Base-by-base conservation (phyloP, 2,329 filamentous ascomycete genomes). In the Neofusicoccum umdonicola region DNA sequence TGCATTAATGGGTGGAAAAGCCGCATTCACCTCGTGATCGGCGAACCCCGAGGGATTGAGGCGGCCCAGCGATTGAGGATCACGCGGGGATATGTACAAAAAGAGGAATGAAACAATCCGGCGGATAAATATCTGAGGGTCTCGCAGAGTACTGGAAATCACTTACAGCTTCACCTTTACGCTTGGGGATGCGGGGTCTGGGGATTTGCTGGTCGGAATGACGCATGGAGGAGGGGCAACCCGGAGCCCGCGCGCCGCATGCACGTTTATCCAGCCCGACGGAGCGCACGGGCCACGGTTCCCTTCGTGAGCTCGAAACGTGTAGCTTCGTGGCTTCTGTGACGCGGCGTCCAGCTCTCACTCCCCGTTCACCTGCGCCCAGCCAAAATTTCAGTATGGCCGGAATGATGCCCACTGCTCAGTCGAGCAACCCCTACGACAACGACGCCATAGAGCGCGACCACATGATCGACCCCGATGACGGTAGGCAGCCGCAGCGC, bases 381-480 rank as follows among this genome's bases (percentile, higher is more conserved):
- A 31, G 37, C 44, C 41, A 60, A 34, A 45, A 8, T 12, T 19
- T 22, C 27, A 68, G 54, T 67, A 81, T 81, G 78, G 78, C 78
- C 67, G 79, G 78, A 66, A 80, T 81, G 77, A 77, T 80, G 76
- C 78, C 78, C 61, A 77, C 77, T 66, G 73, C 76, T 64, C 72
- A 74, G 48, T 62, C 64, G 37, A 68, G 70, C 67, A 77, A 75
- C 66, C 72, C 74, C 58, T 82, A 82, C 70, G 80, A 83, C 69
- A 74, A 76, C 68, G 79, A 81, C 64, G 76, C 77, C 19, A 73
- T 81, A 47, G 80, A 82, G 69, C 80, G 81, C 69, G 81, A 83
- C 72, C 62, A 64, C 17, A 77, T 83, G 67, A 83, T 84, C 61
- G 82, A 84, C 70, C 81, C 82, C 19, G 82, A 84, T 71, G 82